A percentile compares a stretch with the other conserved stretches of the same genome.
phyloP scores from a whole-genome alignment of 225 moss, liverwort and hornwort genomes.

The Rhytidiadelphus loreus region DNA sequence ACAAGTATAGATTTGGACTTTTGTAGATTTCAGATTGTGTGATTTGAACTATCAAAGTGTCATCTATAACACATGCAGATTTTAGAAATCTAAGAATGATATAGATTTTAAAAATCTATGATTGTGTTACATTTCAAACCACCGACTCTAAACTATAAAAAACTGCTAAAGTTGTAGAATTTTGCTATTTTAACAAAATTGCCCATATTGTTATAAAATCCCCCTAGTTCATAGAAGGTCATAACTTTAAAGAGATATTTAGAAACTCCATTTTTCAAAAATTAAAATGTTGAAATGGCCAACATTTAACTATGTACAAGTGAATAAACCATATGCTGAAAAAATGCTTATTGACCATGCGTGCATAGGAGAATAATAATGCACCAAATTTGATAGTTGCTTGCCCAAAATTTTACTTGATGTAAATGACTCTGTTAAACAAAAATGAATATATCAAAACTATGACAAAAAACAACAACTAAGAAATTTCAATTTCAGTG shows the following conservation, averaged over 20 bases:
- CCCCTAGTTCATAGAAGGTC: not conserved
- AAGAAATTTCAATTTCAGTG: not conserved
- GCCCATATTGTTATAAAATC: too few species aligned
- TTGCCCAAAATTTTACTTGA: not conserved
- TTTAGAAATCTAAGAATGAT: too few species aligned
- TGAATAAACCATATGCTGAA: not conserved
- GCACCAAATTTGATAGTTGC: not conserved
- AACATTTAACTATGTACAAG: not conserved
- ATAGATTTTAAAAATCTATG: too few species aligned
- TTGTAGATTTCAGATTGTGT: too few species aligned
- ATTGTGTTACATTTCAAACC: too few species aligned
- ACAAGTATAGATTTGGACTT: too few species aligned
- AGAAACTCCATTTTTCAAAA: not conserved
- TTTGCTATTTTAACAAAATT: too few species aligned
- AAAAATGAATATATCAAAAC: not conserved
- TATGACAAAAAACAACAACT: not conserved
- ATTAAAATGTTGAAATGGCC: not conserved
- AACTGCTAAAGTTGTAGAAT: too few species aligned
- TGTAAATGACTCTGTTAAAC: not conserved
- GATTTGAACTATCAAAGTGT: too few species aligned
- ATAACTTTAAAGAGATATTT: not conserved
- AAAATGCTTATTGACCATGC: not conserved
- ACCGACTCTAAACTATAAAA: too few species aligned
- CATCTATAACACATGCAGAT: too few species aligned
- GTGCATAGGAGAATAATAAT: not conserved